Conservation (phyloP, 441 rosid species). For the Erodium trifolium region DNA sequence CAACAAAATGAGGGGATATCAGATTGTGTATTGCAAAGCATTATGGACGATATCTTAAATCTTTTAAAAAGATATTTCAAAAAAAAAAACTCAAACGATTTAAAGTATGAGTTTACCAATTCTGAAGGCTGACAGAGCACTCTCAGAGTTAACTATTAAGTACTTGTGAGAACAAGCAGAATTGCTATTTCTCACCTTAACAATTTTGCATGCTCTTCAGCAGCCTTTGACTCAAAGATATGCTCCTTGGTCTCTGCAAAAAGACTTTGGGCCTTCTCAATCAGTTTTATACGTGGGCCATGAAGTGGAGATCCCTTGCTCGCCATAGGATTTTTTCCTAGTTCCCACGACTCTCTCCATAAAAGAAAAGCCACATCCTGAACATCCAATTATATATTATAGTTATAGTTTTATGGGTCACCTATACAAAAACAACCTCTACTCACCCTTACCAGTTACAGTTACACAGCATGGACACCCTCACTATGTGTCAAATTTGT, state of each 20-base stretch:
- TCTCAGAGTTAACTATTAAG: background rate
- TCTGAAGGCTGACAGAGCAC: too few relatives aligned
- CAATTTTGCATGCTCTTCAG: constrained; percentile 91
- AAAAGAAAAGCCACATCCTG: constrained; percentile 93
- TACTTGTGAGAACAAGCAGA: background rate
- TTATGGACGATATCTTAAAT: too few relatives aligned
- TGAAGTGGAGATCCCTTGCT: constrained; percentile 93
- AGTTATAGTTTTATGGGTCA: constrained; percentile 13
- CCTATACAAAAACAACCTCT: background rate
- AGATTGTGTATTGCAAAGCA: too few relatives aligned
- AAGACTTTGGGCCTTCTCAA: constrained; percentile 73
- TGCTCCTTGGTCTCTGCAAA: constrained; percentile 86
- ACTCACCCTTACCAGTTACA: too few relatives aligned
- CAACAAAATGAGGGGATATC: too few relatives aligned
- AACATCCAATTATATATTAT: constrained; percentile 12
- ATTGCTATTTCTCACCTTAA: constrained; percentile 42
- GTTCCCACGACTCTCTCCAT: constrained; percentile 97
- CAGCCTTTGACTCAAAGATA: constrained; percentile 88
- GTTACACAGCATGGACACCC: too few relatives aligned
- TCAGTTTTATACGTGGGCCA: constrained; percentile 87
- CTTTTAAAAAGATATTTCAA: too few relatives aligned
- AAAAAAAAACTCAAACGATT: too few relatives aligned
- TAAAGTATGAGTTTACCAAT: too few relatives aligned
- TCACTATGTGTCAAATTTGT: too few relatives aligned
- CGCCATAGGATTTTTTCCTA: constrained; percentile 90